Conservation (phyloP, 805 yeast genomes). For the Nakazawaea anatomiae region DNA sequence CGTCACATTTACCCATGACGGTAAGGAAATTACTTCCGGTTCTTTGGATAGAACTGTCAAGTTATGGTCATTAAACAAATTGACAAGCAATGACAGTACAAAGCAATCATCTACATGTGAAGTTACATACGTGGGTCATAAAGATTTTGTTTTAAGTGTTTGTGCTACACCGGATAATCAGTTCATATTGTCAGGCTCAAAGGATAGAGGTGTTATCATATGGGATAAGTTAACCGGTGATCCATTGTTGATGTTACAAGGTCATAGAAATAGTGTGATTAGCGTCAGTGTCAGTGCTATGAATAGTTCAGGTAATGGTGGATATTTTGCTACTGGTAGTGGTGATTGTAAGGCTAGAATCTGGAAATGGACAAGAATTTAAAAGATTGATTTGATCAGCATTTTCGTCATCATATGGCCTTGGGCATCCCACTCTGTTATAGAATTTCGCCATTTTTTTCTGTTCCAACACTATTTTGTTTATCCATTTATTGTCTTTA, state of each 20-base stretch:
- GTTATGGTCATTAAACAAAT: conserved; percentile 82
- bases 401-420: background rate
- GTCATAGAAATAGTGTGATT: conserved; percentile 93
- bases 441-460: too few species aligned
- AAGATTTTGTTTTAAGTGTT: conserved; percentile 90
- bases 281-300: conserved; percentile 88
- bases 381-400: background rate
- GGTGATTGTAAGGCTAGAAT: conserved; percentile 97
- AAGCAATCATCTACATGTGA: conserved; percentile 60
- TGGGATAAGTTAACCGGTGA: conserved; percentile 94
- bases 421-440: background rate
- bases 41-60: conserved; percentile 94
- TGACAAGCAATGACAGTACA: conserved; percentile 27
- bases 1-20: conserved; percentile 88
- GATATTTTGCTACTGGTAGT: conserved; percentile 93
- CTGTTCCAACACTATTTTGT: too few species aligned
- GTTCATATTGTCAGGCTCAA: conserved; percentile 89
- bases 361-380: conserved; percentile 63
- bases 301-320: conserved; percentile 50
- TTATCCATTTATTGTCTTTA: background rate
- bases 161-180: conserved; percentile 91
- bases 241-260: conserved; percentile 92
- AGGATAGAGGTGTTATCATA: conserved; percentile 94
- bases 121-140: conserved; percentile 92
- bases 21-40: conserved; percentile 89